These are phyloP conservation scores for Plantago rigida DNA, from an alignment of 305 asterid species.

Conservation along the genomic window DNA sequence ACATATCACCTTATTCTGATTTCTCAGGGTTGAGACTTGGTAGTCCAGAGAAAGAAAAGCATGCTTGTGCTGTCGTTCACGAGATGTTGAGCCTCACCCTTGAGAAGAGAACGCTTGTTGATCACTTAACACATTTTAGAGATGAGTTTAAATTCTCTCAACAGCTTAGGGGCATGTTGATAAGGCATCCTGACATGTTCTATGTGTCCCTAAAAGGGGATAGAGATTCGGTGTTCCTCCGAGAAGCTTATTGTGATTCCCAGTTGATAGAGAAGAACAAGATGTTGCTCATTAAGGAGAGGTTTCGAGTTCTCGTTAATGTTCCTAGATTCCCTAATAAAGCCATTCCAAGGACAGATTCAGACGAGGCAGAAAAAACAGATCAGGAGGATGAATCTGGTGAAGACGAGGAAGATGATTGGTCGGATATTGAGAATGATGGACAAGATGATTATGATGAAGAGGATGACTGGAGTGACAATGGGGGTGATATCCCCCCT, in stretches of 20 bases:
- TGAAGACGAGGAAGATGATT: conserved; percentile 50
- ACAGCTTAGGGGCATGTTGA: conserved; percentile 89
- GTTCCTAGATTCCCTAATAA: conserved; percentile 53
- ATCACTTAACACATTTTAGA: conserved; percentile 83
- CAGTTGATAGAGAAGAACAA: conserved; percentile 71
- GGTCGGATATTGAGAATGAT: conserved; percentile 66
- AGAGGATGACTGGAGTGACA: conserved; percentile 61
- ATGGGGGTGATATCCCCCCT: conserved; percentile 64
- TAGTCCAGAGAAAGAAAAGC: conserved; percentile 66
- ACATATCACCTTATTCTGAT: conserved; percentile 70
- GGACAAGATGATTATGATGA: conserved; percentile 42
- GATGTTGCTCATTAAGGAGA: conserved; percentile 87
- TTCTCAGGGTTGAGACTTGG: conserved; percentile 61
- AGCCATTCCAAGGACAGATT: conserved; percentile 26
- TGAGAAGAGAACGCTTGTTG: conserved; percentile 91
- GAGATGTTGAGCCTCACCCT: conserved; percentile 83
- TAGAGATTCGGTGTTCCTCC: conserved; percentile 86
- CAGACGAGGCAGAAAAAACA: conserved; percentile 31
- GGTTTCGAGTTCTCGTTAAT: conserved; percentile 71
- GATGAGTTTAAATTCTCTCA: conserved; percentile 94
- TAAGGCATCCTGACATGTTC: conserved; percentile 96
- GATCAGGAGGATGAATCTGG: conserved; percentile 35
- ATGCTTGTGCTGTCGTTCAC: conserved; percentile 75
- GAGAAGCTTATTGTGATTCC: conserved; percentile 86
- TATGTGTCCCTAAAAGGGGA: conserved; percentile 86